Evolutionary conservation across 768 basidiomycete genomes (phyloP), one percentile per base, ranked within the genome.

Genomic region (Omphalotus guepiniiformis): DNA sequence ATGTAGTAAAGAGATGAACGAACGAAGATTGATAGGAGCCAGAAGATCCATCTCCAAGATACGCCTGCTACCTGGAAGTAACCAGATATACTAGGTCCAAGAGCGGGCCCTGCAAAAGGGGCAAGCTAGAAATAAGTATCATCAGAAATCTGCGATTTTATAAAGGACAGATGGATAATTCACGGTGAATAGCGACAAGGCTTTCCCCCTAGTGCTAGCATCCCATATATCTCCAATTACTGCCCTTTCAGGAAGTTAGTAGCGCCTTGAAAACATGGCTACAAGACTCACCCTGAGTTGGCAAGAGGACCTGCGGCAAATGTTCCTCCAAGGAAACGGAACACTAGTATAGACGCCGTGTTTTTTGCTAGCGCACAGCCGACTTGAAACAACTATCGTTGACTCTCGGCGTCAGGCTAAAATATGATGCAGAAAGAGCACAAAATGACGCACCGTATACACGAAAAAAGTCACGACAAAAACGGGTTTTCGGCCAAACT

Each of bases 301-400:
- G 85, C 76, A 37, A 87, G 55, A 1, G 85, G 87, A 23, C 80
- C 75, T 15, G 82, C 75, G 16, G 85, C 85, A 54, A 85, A 87
- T 2, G 69, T 67, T 11, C 88, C 87, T 1, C 79, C 76, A 15
- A 88, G 60, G 59, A 88, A 83, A 19, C 88, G 76, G 54, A 85
- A 80, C n/a, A 83, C 55, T 11, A 91, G 68, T n/a, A 89, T 61
- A 3, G 81, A 76, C 6, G 69, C 71, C 2, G 79, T 78, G 61
- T 85, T 87, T 28, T 69, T 63, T 0, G 82, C 67, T 3, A 86
- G 65, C 0, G 85, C 84, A 25, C 73, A 73, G 25, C 76, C 86
- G 23, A 85, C 58, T 67, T 82, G 80, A 57, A 85, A 85, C 28
- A 69, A 62, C 79, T 80, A 35, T 12, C n/a, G 25, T 32, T 36